Base-by-base conservation (phyloP, 768 basidiomycete genomes). In the Pulveroboletus sp. region DNA sequence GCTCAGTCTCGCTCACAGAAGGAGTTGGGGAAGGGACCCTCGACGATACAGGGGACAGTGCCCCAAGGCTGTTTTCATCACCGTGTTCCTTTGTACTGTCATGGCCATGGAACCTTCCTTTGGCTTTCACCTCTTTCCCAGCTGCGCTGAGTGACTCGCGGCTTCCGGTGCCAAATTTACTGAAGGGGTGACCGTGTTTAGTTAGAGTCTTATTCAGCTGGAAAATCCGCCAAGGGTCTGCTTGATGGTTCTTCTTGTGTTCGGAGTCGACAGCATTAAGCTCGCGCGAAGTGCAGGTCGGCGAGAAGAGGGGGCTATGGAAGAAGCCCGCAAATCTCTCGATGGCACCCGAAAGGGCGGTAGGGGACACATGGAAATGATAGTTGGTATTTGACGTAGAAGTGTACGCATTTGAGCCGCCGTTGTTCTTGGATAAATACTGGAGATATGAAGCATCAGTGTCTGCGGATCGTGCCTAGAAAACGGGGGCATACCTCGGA, bases 251-350 rank as follows among this genome's bases (percentile, higher is more conserved):
- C 73, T 96, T 95, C 73, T 92, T 91, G 75, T 97, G 86, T 66
- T 99, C 96, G 0, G 92, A 95, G 65, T 99, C 87, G 35, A 99
- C 94, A 1, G 96, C 95, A 58, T 93, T 93, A 54, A 96, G 76
- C 71, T 99, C 95, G 27, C 93, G 82, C 23, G 81, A 76, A 1
- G 92, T 93, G 63, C 92, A 90, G 5, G 86, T 89, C 0, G 88
- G 81, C 2, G 82, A 67, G 62, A 99, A 98, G 35, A 95, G 77
- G 0, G 95, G 95, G n/a, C 82, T 86, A 55, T 89, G 89, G 70
- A 99, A 98, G 73, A 99, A 98, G 0, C 76, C 80, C 22, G 91
- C 70, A 65, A 90, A 85, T 54, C 91, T 83, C 62, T 82, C 78
- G 45, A 93, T 78, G 31, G 89, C 89, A 53, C 81, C 82, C 4